A percentile compares a stretch with the other conserved stretches of the same genome.
phyloP scores from a whole-genome alignment of 495 filamentous ascomycete genomes.

The Annulohypoxylon nitens region DNA sequence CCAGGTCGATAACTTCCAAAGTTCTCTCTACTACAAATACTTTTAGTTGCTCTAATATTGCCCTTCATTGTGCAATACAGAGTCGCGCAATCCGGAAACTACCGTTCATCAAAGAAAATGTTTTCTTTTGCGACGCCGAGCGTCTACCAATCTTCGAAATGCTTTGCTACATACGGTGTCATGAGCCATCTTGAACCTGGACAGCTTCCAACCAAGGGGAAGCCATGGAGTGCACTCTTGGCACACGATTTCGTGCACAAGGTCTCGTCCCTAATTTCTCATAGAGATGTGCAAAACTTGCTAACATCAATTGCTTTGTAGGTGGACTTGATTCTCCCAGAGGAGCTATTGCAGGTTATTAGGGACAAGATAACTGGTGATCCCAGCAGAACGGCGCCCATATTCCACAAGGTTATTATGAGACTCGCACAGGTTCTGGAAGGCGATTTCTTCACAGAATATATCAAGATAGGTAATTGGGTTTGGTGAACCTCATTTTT shows the following conservation, averaged over 20 bases:
- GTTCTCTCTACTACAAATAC: neutral
- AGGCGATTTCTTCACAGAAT: constrained; percentile 84
- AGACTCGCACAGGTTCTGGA: constrained; percentile 77
- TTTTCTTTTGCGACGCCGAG: constrained; percentile 68
- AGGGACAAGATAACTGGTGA: constrained; percentile 64
- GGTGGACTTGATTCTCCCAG: constrained; percentile 81
- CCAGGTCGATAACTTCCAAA: neutral
- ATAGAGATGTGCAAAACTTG: neutral
- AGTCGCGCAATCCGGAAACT: neutral
- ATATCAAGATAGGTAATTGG: constrained; percentile 83
- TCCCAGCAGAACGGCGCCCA: constrained; percentile 51
- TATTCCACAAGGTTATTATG: constrained; percentile 81
- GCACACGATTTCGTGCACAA: constrained; percentile 81
- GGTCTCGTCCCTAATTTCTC: constrained; percentile 58
- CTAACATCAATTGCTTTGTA: constrained; percentile 49
- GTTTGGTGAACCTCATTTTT: too few species aligned
- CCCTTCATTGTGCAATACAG: too few species aligned
- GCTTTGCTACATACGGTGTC: constrained; percentile 75
- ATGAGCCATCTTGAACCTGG: constrained; percentile 76
- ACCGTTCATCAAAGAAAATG: constrained; percentile 58
- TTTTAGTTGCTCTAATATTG: too few species aligned
- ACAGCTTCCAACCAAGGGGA: constrained; percentile 77
- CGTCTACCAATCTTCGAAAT: constrained; percentile 75
- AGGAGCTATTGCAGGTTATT: constrained; percentile 71
- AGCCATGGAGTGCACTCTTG: constrained; percentile 77